Conservation (phyloP, 306 rosid species). For the Elaeagnus macrophylla region DNA sequence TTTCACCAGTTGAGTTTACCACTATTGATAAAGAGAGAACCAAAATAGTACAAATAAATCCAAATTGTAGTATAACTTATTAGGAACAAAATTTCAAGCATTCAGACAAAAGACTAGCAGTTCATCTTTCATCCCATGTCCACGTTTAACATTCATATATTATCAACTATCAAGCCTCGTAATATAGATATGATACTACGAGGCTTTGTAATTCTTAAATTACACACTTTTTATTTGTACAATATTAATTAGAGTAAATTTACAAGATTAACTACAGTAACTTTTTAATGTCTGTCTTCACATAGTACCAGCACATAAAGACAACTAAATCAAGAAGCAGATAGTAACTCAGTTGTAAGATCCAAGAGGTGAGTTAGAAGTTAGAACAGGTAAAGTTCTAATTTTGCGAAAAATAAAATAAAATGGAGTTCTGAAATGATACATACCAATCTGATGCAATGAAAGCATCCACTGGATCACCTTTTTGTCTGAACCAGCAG, state of each 20-base stretch:
- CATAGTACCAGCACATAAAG: too few relatives aligned
- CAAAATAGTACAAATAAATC: neutral
- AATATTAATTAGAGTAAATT: too few relatives aligned
- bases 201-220: too few relatives aligned
- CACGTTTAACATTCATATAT: constrained; percentile 3
- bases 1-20: constrained; percentile 23
- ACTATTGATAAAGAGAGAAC: constrained; percentile 10
- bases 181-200: too few relatives aligned
- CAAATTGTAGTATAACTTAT: too few relatives aligned
- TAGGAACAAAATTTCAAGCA: neutral
- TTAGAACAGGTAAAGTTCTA: neutral
- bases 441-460: constrained; percentile 81
- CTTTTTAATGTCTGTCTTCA: too few relatives aligned
- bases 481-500: constrained; percentile 44
- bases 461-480: constrained; percentile 66
- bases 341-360: too few relatives aligned
- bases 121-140: neutral
- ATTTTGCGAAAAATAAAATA: constrained; percentile 9
- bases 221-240: too few relatives aligned
- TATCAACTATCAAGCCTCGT: constrained; percentile 4
- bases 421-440: constrained; percentile 7
- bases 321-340: too few relatives aligned
- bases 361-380: neutral
- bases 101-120: too few relatives aligned
- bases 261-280: too few relatives aligned